Evolutionary conservation across 2,329 filamentous ascomycete genomes (phyloP).

Genomic region (Colletotrichum euphorbiae): DNA sequence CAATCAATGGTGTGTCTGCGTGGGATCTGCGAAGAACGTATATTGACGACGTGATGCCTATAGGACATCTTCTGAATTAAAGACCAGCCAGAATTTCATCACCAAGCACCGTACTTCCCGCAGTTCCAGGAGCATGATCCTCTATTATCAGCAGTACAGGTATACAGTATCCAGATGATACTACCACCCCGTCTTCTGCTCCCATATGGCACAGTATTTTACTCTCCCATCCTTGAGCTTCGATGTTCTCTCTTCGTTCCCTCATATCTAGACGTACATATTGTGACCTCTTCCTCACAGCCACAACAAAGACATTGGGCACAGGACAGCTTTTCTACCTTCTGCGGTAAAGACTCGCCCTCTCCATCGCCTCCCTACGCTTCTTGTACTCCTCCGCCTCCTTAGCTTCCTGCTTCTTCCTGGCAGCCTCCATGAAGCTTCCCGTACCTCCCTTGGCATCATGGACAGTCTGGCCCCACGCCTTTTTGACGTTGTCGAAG

Average conservation of each 20-base stretch:
- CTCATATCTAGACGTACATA: conserved; percentile 25
- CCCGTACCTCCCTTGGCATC: conserved; percentile 49
- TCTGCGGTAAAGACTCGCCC: conserved; percentile 46
- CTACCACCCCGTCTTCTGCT: not conserved
- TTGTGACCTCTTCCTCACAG: conserved; percentile 44
- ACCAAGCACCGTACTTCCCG: not conserved
- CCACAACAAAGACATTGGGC: not conserved
- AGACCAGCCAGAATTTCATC: too few relatives aligned
- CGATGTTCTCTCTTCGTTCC: conserved; percentile 36
- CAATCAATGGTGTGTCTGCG: too few relatives aligned
- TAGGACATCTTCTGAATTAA: too few relatives aligned
- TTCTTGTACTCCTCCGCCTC: conserved; percentile 49
- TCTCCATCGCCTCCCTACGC: conserved; percentile 47
- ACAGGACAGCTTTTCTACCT: conserved; percentile 42
- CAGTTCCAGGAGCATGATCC: conserved; percentile 8
- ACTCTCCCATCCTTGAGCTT: not conserved
- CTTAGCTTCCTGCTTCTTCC: conserved; percentile 50
- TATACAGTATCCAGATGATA: conserved; percentile 15
- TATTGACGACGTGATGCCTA: too few relatives aligned
- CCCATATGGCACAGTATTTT: conserved; percentile 32
- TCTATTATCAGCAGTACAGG: conserved; percentile 18
- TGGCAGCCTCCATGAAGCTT: conserved; percentile 46
- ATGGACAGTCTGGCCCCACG: conserved; percentile 51
- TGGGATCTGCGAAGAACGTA: too few relatives aligned
- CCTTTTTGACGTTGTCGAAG: conserved; percentile 46